Base-by-base conservation (phyloP, 768 basidiomycete species). In the Glaciozyma antarctica region DNA sequence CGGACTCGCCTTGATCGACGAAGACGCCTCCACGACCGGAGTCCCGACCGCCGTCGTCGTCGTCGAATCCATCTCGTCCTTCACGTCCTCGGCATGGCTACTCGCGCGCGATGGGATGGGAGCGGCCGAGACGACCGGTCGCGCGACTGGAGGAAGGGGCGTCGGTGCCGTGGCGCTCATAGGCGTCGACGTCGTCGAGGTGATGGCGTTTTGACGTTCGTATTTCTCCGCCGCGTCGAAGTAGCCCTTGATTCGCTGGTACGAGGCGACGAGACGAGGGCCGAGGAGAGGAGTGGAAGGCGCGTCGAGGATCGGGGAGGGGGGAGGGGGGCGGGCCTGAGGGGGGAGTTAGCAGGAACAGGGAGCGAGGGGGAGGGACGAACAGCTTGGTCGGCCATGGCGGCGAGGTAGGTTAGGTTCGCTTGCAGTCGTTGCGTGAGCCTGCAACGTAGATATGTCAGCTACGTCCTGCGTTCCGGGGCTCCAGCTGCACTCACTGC, bases 381-480 rank as follows among this genome's bases (percentile, higher is more conserved):
- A 28, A 5, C n/a, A n/a, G n/a, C n/a, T n/a, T 59, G 53, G 2
- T 52, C 62, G 16, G 55, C 49, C 64, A 70, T 66, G 5, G 64
- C 59, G 7, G 44, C 15, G n/a, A 70, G 47, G 45, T 62, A 70
- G 28, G 62, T 47, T 5, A 70, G 60, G 34, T 70, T 70, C 3
- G 68, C 60, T 13, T 64, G 62, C 15, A 66, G 44, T 26, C 68
- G 59, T 34, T 64, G 56, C 32, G 65, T 48, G n/a, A 70, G 49
- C 24, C 68, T 69, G 61, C 10, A 30, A 58, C 28, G 6, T n/a
- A 22, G 30, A 26, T 26, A 47, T 28, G n/a, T 45, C 26, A 32
- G 44, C 56, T n/a, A 26, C 26, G 28, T 2, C 10, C 47, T 24
- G 3, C 43, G 5, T 5, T 21, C 26, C 26, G 30, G 6, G 6